Evolutionary conservation across 2,329 filamentous ascomycete species (phyloP).

Genomic region (Sporothrix schenckii): DNA sequence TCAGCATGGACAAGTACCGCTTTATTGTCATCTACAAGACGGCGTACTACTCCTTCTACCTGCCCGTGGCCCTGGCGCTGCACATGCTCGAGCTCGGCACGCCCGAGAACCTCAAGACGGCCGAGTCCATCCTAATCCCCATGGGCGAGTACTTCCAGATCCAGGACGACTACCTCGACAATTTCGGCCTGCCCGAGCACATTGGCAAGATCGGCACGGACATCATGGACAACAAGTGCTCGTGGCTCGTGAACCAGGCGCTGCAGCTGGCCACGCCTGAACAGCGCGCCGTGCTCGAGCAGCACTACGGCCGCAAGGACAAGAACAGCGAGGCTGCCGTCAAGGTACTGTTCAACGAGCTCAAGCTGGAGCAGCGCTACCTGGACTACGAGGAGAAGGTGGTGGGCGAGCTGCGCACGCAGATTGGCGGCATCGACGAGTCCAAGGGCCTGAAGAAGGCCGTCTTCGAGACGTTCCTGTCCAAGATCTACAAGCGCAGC

Average conservation of each 20-base stretch:
- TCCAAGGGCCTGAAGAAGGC: conserved; percentile 84
- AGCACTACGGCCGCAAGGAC: conserved; percentile 94
- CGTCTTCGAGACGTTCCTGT: conserved; percentile 85
- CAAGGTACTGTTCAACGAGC: conserved; percentile 85
- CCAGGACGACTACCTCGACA: conserved; percentile 98
- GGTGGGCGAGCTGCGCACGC: conserved; percentile 72
- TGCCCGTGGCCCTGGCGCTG: conserved; percentile 89
- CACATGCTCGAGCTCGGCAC: conserved; percentile 84
- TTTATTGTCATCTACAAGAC: conserved; percentile 99
- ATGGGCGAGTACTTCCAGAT: conserved; percentile 99
- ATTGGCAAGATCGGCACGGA: conserved; percentile 99
- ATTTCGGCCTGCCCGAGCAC: conserved; percentile 87
- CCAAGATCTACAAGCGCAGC: conserved; percentile 97
- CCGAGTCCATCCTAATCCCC: conserved; percentile 89
- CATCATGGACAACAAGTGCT: conserved; percentile 99
- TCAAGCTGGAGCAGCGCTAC: conserved; percentile 82
- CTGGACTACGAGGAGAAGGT: conserved; percentile 86
- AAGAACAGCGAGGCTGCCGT: conserved; percentile 77
- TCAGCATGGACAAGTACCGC: conserved; percentile 90
- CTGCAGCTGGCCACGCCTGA: conserved; percentile 77
- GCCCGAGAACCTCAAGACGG: conserved; percentile 83
- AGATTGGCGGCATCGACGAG: conserved; percentile 83
- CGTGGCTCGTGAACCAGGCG: conserved; percentile 96
- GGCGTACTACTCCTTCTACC: conserved; percentile 98
- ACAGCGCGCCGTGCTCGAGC: conserved; percentile 84